These are phyloP conservation scores for Crithidia mellificae DNA, from an alignment of 208 protist species.

Conservation along the genomic window DNA sequence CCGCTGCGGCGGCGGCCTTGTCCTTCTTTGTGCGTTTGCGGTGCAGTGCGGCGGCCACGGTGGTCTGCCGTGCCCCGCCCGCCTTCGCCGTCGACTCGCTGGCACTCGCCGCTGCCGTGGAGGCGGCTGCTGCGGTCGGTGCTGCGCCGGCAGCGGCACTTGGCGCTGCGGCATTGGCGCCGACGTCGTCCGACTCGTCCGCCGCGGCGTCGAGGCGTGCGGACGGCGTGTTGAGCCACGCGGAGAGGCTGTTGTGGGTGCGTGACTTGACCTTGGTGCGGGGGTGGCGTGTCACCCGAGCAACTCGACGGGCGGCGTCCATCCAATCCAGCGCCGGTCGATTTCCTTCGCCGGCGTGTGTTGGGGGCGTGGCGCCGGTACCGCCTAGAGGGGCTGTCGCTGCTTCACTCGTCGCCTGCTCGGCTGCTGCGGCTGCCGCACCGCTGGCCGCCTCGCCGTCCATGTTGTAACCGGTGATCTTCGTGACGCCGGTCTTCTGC, in stretches of 20 bases:
- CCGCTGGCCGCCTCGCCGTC: conserved; percentile 4
- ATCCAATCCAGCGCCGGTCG: conserved; percentile 51
- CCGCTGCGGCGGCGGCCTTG: conserved; percentile 12
- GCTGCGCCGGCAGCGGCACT: background rate
- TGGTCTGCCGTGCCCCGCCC: conserved; percentile 29
- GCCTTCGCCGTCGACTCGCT: background rate
- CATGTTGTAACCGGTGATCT: conserved; percentile 55
- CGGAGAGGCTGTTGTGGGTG: conserved; percentile 60
- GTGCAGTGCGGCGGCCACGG: conserved; percentile 24
- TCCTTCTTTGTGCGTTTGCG: conserved; percentile 25
- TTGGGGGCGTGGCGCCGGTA: no score
- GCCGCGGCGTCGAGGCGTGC: conserved; percentile 25
- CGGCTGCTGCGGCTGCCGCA: background rate
- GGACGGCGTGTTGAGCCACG: conserved; percentile 76
- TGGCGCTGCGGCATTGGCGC: no score
- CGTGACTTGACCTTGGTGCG: conserved; percentile 51
- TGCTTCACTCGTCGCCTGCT: background rate
- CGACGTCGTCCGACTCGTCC: conserved; percentile 6
- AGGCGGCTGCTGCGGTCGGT: background rate
- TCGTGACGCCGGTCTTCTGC: conserved; percentile 47
- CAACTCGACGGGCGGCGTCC: conserved; percentile 56
- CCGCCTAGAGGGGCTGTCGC: background rate
- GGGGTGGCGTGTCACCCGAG: conserved; percentile 48
- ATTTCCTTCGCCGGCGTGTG: background rate
- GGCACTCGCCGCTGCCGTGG: background rate